phyloP scores from a whole-genome alignment of 345 rosid genomes.

The Eucalyptus marginata region DNA sequence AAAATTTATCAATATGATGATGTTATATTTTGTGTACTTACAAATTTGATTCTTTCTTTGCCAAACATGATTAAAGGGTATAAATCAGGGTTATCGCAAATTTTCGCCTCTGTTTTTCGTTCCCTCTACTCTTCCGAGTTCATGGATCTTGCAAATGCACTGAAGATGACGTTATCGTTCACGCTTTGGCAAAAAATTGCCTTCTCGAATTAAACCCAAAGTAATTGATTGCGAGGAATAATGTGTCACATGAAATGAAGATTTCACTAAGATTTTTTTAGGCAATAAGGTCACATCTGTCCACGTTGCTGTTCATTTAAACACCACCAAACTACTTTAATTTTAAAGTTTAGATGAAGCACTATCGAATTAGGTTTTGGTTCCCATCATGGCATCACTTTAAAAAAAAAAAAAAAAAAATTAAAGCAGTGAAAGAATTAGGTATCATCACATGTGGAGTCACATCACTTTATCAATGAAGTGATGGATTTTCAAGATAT shows the following conservation, averaged over 20 bases:
- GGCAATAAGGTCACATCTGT: background rate
- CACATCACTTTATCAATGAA: background rate
- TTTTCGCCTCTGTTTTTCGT: background rate
- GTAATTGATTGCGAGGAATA: background rate
- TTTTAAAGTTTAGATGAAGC: background rate
- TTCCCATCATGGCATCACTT: background rate
- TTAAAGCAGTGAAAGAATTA: background rate
- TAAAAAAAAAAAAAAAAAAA: too few species aligned
- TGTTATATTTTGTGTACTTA: background rate
- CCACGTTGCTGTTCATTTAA: background rate
- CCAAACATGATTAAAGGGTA: background rate
- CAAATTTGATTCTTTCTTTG: background rate
- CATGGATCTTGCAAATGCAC: background rate
- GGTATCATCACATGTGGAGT: background rate
- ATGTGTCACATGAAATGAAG: background rate
- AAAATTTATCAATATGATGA: background rate
- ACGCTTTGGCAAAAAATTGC: background rate
- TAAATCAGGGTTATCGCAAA: background rate
- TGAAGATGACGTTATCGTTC: background rate
- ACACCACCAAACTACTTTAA: background rate
- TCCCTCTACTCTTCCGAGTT: background rate
- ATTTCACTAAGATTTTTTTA: background rate
- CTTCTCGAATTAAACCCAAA: background rate
- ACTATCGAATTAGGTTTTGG: background rate
- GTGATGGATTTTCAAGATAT: background rate